Evolutionary conservation across 2,329 filamentous ascomycete genomes (phyloP).

Genomic region (Fusarium cyanostomum): DNA sequence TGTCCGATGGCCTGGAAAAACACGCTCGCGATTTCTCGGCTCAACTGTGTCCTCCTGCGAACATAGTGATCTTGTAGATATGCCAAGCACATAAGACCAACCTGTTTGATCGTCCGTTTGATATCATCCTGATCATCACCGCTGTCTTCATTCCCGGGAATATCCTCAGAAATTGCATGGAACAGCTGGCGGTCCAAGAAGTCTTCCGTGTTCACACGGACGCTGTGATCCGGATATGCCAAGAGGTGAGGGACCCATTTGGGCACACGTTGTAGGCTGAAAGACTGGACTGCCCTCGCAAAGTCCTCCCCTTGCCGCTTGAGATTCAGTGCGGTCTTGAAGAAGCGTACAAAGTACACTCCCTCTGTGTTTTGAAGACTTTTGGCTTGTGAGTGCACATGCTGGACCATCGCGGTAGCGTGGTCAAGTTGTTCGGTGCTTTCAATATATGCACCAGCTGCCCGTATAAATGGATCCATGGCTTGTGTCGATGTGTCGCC

Average conservation of each 20-base stretch:
- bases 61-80: constrained; percentile 60
- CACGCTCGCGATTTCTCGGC: constrained; percentile 52
- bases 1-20: constrained; percentile 55
- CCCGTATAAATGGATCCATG: constrained; percentile 66
- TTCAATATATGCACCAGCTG: constrained; percentile 63
- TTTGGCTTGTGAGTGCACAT: constrained; percentile 56
- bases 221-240: constrained; percentile 55
- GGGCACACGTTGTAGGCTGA: constrained; percentile 45
- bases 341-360: constrained; percentile 58
- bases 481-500: constrained; percentile 54
- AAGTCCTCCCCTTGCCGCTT: constrained; percentile 43
- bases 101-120: constrained; percentile 44
- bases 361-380: constrained; percentile 59
- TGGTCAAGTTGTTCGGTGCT: constrained; percentile 48
- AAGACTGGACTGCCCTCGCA: constrained; percentile 28
- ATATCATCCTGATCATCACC: constrained; percentile 38
- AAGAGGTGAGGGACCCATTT: constrained; percentile 64
- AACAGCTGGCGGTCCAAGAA: constrained; percentile 59
- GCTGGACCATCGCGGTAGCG: constrained; percentile 53
- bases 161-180: constrained; percentile 37
- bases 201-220: constrained; percentile 54
- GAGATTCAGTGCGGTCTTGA: constrained; percentile 43
- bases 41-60: constrained; percentile 52
- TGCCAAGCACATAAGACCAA: constrained; percentile 57
- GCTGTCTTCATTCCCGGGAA: constrained; percentile 44